These are phyloP conservation scores for Rhynchospora pubera DNA, from an alignment of 176 grass and related monocot genomes.

Conservation along the genomic window DNA sequence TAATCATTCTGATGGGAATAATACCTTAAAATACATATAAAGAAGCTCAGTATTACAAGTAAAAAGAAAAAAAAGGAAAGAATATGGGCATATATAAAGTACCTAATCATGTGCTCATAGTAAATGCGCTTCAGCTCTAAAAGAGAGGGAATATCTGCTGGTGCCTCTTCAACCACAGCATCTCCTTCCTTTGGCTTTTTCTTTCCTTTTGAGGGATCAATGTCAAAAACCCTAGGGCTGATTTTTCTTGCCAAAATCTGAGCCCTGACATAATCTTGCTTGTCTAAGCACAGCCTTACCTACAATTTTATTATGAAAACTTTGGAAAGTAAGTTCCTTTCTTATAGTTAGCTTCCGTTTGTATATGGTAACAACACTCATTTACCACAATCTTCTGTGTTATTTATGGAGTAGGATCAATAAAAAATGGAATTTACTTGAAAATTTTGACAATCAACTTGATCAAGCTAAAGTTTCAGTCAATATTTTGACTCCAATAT, in stretches of 20 bases:
- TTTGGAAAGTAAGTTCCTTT: not conserved
- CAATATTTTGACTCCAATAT: not conserved
- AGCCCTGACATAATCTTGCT: conserved; percentile 75
- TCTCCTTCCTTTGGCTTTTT: conserved; percentile 92
- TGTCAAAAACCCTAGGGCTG: conserved; percentile 75
- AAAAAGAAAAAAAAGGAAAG: not conserved
- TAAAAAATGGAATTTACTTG: not conserved
- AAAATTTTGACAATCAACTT: not conserved
- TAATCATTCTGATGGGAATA: conserved; percentile 86
- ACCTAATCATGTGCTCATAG: conserved; percentile 91
- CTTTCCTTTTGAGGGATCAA: conserved; percentile 73
- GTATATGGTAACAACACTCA: not conserved
- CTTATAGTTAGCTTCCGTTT: not conserved
- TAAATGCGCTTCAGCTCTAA: conserved; percentile 87
- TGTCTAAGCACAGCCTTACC: conserved; percentile 87
- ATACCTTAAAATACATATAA: conserved; percentile 41
- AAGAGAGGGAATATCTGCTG: conserved; percentile 71
- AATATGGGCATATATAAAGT: conserved; percentile 12
- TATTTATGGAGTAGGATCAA: not conserved
- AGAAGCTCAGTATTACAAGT: not conserved
- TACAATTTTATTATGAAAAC: conserved; percentile 26
- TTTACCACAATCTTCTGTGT: too few relatives aligned
- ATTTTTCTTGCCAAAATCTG: conserved; percentile 97
- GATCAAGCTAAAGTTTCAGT: not conserved
- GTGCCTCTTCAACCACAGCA: conserved; percentile 79